Evolutionary conservation across 2,329 filamentous ascomycete genomes (phyloP), one percentile per base, ranked within the genome.

Genomic region (Colletotrichum orbiculare): DNA sequence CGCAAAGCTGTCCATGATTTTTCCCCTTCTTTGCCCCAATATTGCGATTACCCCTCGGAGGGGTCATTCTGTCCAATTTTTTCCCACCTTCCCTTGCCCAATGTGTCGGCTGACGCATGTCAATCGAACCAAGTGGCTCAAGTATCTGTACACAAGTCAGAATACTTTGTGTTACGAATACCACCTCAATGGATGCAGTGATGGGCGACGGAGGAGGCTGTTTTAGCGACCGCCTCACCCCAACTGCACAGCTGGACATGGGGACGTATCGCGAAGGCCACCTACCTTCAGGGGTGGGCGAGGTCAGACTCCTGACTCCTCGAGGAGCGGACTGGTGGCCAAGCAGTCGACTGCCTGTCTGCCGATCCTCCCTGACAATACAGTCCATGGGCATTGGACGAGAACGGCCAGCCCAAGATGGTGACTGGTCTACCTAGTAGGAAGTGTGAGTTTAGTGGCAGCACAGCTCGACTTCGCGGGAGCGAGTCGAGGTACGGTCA

Each of bases 331-430:
- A 25, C 25, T 25, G 25, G 25, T 25, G 49, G 13, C 48, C 43
- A 45, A 60, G 49, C 49, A 49, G 61, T 58, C 57, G 59, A 50
- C 42, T 65, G 62, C 38, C 41, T 52, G 63, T 63, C 63, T 65
- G 62, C 38, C 41, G 58, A 66, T 63, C 63, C 46, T 63, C 52
- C 53, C 58, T 66, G 53, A 66, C 59, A 53, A 66, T 66, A 52
- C 58, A 66, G 58, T 66, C 63, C 37, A 53, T 63, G 47, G 57
- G 58, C 35, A 56, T 62, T 65, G 58, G 57, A 47, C 39, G 15
- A 38, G 49, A 54, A 33, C 25, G 17, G 43, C 25, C 25, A 25
- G 25, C 25, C 25, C 25, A 25, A 25, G 25, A 25, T 25, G 25
- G 25, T 25, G 25, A 25, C 25, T 25, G 25, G 25, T 25, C 25